Base-by-base conservation (phyloP, 495 filamentous ascomycete genomes). In the Hyaloscypha variabilis region DNA sequence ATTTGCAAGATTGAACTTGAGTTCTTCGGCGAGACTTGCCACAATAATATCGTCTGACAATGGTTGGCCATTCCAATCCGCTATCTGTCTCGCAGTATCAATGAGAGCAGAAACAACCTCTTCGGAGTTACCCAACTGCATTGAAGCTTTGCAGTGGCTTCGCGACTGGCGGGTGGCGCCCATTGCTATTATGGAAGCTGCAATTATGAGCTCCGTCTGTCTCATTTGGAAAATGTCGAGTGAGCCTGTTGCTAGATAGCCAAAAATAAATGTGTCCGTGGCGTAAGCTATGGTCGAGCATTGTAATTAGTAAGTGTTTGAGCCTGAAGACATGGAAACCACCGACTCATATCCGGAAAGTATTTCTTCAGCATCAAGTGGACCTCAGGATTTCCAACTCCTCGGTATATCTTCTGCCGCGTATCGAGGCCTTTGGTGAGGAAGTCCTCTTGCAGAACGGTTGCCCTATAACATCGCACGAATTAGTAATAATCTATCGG, bases 361-460 rank as follows among this genome's bases (percentile, higher is more conserved):
- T 42, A 59, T 8, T 30, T 31, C 8, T 8, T 10, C 57, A 59
- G n/a, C 19, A 59, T 25, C 11, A 10, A 25, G 26, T 30, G 28
- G 8, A 59, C 28, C 26, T 59, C 57, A 8, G 57, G 28, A 42
- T 59, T 59, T 8, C 57, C 57, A 8, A 59, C 57, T 42, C 57
- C 57, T 31, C 28, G 17, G 26, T 59, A 59, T 14, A 59, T 59
- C 28, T 31, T 14, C n/a, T 19, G 8, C 10, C 57, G 57, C 10
- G 26, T 25, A 10, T 59, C 57, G 17, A 31, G 19, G 17, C 57
- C 57, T 42, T 23, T 54, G 10, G 14, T 10, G 11, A 25, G 14
- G 24, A 13, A 19, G 14, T 54, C 51, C 21, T 54, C 51, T 13
- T 46, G 10, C 39, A 10, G 39, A 46, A 46, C 39, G 8, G 39